phyloP scores from a whole-genome alignment of 2,329 filamentous ascomycete species.

The Raffaelea deltoideospora region DNA sequence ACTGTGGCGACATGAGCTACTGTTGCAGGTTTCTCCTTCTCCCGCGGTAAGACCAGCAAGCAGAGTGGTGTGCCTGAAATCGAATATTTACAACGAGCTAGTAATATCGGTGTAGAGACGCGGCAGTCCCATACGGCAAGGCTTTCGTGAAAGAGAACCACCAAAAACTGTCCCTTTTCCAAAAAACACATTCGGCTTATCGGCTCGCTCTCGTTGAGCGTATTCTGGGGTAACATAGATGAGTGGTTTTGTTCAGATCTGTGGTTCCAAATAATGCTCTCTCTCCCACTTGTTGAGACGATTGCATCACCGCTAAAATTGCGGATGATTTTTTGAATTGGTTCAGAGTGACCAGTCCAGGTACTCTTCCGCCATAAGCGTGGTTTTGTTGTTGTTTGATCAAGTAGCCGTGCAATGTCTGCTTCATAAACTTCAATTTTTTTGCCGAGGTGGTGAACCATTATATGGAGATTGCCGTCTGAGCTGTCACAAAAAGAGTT shows the following conservation, averaged over 20 bases:
- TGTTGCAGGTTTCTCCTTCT: conserved; percentile 38
- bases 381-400: conserved; percentile 45
- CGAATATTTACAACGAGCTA: conserved; percentile 44
- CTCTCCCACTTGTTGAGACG: conserved; percentile 65
- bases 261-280: conserved; percentile 75
- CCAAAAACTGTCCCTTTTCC: conserved; percentile 60
- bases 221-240: conserved; percentile 32
- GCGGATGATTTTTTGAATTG: conserved; percentile 74
- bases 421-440: conserved; percentile 69
- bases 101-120: conserved; percentile 36
- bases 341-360: conserved; percentile 72
- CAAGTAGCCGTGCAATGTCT: conserved; percentile 65
- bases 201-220: conserved; percentile 50
- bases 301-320: conserved; percentile 69
- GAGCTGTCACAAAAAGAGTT: conserved; percentile 55
- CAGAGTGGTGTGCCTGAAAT: conserved; percentile 61
- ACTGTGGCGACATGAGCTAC: conserved; percentile 66
- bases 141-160: conserved; percentile 59
- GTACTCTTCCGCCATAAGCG: conserved; percentile 48
- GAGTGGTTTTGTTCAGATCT: conserved; percentile 32
- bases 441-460: conserved; percentile 77
- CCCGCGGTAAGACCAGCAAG: conserved; percentile 56
- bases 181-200: conserved; percentile 72
- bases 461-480: conserved; percentile 51
- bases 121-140: conserved; percentile 73